Base-by-base conservation (phyloP, 2,329 filamentous ascomycete genomes). In the Cladorrhinum sp. region DNA sequence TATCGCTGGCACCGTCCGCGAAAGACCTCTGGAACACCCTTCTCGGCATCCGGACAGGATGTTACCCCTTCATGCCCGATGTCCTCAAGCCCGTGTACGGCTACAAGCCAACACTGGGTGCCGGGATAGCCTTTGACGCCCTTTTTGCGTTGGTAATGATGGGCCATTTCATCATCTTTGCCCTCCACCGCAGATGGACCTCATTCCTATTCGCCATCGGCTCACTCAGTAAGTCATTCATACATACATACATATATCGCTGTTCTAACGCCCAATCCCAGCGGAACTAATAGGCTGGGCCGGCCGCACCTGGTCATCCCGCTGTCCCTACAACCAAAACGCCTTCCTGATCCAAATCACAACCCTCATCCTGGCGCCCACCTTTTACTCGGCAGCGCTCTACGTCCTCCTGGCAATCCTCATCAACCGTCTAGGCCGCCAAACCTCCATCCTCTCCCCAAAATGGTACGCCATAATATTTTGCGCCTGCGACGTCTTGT, bases 271-370 rank as follows among this genome's bases (percentile, higher is more conserved):
- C 33, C 14, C 14, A 5, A 4, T 30, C 33, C 33, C 23, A 75
- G 73, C 69, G 60, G 80, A 82, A 64, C 62, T 79, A 9, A 70
- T 81, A 49, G 80, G 80, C 33, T 82, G 80, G 80, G 75, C 73
- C 2, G 79, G 74, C 12, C 74, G 80, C 30, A 75, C 78, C 2
- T 82, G 78, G 77, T 80, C 79, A 9, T 69, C 77, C 16, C 66
- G 77, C 54, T 82, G 80, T 58, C 78, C 79, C 1, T 82, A 82
- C 66, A 81, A 80, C 66, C 60, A 69, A 12, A 75, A 75, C 14
- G 78, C 79, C 12, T 82, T 81, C 60, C 68, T 82, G 4, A 78
- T 82, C 68, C 80, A 82, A 64, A 81, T 81, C 48, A 79, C 77
- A 1, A 77, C 75, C 10, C 75, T 77, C 54, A 74, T 76, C 59